Conservation (phyloP, 129 eudicot species). For the Daucus carota region DH1_v3.0 NC_030389.2:32254001-32254500, state of each 20-base stretch:
- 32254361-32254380: neutral
- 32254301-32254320: neutral
- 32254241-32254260: neutral
- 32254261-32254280: neutral
- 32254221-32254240: neutral
- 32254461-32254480: neutral
- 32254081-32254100: conserved; percentile 30
- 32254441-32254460: neutral
- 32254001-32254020: conserved; percentile 28
- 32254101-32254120: neutral
- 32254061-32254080: conserved; percentile 42
- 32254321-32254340: neutral
- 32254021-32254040: conserved; percentile 38
- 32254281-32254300: neutral
- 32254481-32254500: neutral
- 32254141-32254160: neutral
- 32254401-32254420: neutral
- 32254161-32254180: neutral
- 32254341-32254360: neutral
- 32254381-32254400: neutral
- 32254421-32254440: conserved; percentile 2
- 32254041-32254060: conserved; percentile 39
- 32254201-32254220: neutral
- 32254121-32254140: neutral
- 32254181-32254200: neutral